A percentile compares a stretch with the other conserved stretches of the same genome.
Evolutionary conservation across 768 basidiomycete species (phyloP).

Genomic region (Hortiboletus campestris): DNA sequence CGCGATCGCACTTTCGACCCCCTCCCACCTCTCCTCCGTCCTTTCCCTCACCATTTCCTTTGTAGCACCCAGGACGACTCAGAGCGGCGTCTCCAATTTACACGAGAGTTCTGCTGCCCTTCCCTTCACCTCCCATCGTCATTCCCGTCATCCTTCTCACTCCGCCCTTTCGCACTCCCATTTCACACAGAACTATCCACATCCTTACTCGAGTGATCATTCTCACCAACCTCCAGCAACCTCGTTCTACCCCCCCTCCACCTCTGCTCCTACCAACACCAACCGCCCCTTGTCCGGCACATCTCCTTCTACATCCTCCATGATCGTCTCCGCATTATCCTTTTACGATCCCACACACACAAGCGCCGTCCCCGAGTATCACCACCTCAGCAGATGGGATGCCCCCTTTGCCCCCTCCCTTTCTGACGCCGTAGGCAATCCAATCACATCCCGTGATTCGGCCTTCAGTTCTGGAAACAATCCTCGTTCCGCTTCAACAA

Average conservation of each 20-base stretch:
- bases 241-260: constrained; percentile 1
- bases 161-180: not conserved
- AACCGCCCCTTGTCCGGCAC: not conserved
- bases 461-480: not conserved
- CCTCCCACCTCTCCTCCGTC: not conserved
- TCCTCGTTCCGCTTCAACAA: not conserved
- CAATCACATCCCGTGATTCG: not conserved
- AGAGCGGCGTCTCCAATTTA: not conserved
- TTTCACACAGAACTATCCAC: not conserved
- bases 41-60: constrained; percentile 5
- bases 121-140: not conserved
- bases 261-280: not conserved
- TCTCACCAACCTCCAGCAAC: not conserved
- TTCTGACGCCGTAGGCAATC: not conserved
- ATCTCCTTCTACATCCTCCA: constrained; percentile 21
- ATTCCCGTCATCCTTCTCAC: not conserved
- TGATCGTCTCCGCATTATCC: constrained; percentile 55
- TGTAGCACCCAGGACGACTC: constrained; percentile 10
- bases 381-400: constrained; percentile 38
- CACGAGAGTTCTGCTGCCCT: not conserved
- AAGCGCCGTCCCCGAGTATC: constrained; percentile 39
- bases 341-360: constrained; percentile 51
- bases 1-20: constrained; percentile 7
- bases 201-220: not conserved
- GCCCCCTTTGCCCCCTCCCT: constrained; percentile 15